Evolutionary conservation across 1,139 yeast genomes (phyloP), one percentile per base, ranked within the genome.

Genomic region (Komagataea norvegica): DNA sequence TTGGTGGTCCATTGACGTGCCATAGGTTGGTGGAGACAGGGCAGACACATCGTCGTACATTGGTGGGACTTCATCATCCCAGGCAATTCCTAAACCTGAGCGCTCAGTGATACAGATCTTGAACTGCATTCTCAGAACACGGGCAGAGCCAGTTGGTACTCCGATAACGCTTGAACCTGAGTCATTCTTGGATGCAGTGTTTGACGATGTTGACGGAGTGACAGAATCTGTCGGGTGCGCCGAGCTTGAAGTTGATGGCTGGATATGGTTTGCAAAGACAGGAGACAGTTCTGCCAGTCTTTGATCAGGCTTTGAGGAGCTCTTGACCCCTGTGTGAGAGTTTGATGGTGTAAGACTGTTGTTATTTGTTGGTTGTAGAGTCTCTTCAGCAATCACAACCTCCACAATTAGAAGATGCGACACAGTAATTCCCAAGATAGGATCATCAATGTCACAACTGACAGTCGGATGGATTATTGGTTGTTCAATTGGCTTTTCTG

Each of bases 31-130:
- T 1, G 98, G 97, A 31, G 93, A 77, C 32, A 85, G 67, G 0
- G 93, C 77, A 23, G 79, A 68, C 15, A 89, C 89, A 52, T 87
- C 91, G 37, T 77, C 87, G 55, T 93, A 91, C 17, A 87, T 85
- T 1, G 99, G 99, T 1, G 99, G 99, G 15, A 91, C 97, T 60
- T 91, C 98, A 56, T 89, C 97, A 61, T 91, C 97, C 98, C 98
- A 91, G 0, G 97, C 85, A 25, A 91, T 86, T 5, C 99, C 98
- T 33, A 91, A 68, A 0, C 99, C 99, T 1, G 95, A 82, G 41
- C 97, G 69, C 57, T 89, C 97, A 1, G 95, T 85, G 20, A 91
- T 61, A 9, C 70, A 69, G 14, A 91, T 55, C 49, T 83, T 82
- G 61, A 91, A 91, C 59, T 89, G 96, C 97, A 91, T 91, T 48